Conservation (phyloP, 2,329 filamentous ascomycete genomes). For the Trichoderma sp. region DNA sequence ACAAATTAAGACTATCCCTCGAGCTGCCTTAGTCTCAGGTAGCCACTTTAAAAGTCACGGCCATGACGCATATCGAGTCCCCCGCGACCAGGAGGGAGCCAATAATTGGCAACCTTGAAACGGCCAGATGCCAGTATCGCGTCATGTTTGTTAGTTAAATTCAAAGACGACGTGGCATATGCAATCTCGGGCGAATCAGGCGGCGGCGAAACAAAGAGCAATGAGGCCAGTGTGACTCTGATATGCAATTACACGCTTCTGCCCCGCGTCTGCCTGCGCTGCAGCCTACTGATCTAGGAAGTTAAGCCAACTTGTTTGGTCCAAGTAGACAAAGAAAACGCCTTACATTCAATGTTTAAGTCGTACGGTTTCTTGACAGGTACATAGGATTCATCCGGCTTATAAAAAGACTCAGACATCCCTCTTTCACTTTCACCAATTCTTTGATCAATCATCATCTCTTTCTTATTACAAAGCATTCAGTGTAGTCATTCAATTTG, state of each 20-base stretch:
- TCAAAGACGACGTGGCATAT: background rate
- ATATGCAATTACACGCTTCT: background rate
- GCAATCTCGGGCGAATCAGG: background rate
- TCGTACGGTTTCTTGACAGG: background rate
- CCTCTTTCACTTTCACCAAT: background rate
- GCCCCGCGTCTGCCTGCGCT: conserved; percentile 17
- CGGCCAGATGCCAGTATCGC: background rate
- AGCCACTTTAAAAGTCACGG: background rate
- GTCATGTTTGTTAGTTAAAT: background rate
- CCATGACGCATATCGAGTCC: background rate
- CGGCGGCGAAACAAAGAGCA: background rate
- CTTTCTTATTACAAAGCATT: background rate
- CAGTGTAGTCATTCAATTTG: background rate
- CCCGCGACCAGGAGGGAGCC: background rate
- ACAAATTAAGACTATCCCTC: conserved; percentile 26
- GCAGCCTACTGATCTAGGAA: background rate
- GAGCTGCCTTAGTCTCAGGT: background rate
- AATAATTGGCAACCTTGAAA: background rate
- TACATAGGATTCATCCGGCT: background rate
- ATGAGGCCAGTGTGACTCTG: background rate
- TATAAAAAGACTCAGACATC: background rate
- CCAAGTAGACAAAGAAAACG: background rate
- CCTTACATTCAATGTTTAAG: background rate
- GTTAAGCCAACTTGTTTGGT: background rate
- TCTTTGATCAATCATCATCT: background rate